Percentiles rank a stretch among this genome's conserved stretches.
phyloP scores from a whole-genome alignment of 2,329 filamentous ascomycete genomes.

The Claviceps lovelessii region DNA sequence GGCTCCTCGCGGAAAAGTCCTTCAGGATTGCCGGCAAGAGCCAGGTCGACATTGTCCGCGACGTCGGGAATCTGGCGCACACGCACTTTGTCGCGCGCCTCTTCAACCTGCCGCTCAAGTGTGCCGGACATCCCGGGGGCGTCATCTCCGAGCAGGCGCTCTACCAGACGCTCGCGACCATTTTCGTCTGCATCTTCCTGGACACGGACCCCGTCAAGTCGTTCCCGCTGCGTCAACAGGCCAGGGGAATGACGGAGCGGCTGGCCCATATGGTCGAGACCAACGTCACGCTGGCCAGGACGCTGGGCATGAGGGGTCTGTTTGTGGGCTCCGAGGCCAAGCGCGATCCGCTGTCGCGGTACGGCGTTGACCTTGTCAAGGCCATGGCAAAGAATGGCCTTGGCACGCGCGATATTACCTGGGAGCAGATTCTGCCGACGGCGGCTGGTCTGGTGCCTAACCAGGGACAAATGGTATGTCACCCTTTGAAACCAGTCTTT shows the following conservation, averaged over 20 bases:
- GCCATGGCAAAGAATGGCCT: constrained; percentile 49
- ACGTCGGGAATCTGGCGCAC: constrained; percentile 54
- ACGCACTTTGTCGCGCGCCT: constrained; percentile 47
- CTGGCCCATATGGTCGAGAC: constrained; percentile 48
- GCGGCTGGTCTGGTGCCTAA: constrained; percentile 54
- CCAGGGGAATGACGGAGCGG: constrained; percentile 40
- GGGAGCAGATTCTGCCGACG: constrained; percentile 55
- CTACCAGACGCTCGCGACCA: constrained; percentile 47
- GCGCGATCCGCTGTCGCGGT: constrained; percentile 42
- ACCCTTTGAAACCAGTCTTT: too few relatives aligned
- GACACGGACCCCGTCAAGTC: constrained; percentile 52
- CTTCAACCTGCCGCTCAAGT: constrained; percentile 56
- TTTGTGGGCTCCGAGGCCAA: constrained; percentile 36
- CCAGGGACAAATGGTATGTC: constrained; percentile 49
- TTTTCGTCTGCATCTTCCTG: constrained; percentile 53
- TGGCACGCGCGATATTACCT: constrained; percentile 51
- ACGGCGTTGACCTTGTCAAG: constrained; percentile 52
- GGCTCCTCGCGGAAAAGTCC: constrained; percentile 49
- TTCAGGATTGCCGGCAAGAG: constrained; percentile 40
- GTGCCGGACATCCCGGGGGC: constrained; percentile 42
- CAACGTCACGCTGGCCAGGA: constrained; percentile 46
- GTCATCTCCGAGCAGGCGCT: constrained; percentile 40
- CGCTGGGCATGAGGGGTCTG: constrained; percentile 24
- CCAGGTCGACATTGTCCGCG: constrained; percentile 57
- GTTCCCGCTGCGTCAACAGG: constrained; percentile 47